Evolutionary conservation across 176 grass and related monocot species (phyloP), one percentile per base, ranked within the genome.

Genomic region (Musa beccarii): DNA sequence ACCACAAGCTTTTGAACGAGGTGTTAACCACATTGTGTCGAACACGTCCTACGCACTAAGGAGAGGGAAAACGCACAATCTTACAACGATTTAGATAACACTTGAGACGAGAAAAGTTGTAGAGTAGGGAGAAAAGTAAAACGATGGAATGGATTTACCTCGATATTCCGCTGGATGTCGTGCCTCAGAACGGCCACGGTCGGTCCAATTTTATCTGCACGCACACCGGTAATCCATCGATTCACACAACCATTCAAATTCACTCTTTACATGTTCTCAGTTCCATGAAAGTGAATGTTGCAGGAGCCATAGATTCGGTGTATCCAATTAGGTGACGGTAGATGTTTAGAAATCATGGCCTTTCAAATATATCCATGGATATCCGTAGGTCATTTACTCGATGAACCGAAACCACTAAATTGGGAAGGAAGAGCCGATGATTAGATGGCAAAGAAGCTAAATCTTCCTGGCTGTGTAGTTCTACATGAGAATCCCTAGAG

Each of bases 121-220:
- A 19, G n/a, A 17, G 26, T 9, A 15, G 6, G 19, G 49, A 8
- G 0, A 9, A 69, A 17, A 17, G 15, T 8, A 19, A 62, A 50
- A 51, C 16, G 20, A 20, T 17, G 17, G 14, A 2, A 69, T 49
- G 15, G 25, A 15, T 66, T 71, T 65, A 96, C 92, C 89, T 96
- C 76, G 75, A 96, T 92, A 72, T 96, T 96, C 49, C 89, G 78
- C 79, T 89, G 83, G 84, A 96, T 77, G 87, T 96, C 92, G 79
- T 87, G 87, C 76, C 92, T 84, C 78, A 96, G 75, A 54, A 96
- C 92, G 23, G 87, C 87, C 92, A 96, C 88, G 69, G 89, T 92
- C 63, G 92, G 89, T 63, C 89, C 92, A 55, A 96, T 92, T 87
- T 92, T 96, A 92, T 96, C 92, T 96, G 89, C 72, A 87, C 54